Conservation (phyloP, 306 rosid species). For the Medicago lupulina region DNA sequence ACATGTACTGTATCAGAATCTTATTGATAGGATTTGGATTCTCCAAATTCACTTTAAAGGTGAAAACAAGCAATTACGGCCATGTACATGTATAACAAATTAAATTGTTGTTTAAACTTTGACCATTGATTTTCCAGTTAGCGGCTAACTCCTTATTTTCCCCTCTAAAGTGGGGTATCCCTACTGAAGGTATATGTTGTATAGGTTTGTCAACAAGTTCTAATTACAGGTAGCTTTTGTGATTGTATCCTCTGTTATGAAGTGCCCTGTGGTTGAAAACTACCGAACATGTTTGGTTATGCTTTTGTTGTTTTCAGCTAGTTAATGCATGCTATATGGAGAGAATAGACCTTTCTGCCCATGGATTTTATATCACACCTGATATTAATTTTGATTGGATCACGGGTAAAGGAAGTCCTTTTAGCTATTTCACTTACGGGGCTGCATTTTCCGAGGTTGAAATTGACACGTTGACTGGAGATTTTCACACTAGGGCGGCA, state of each 20-base stretch:
- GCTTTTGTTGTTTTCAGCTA: slow-evolving; percentile 65
- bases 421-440: slow-evolving; percentile 87
- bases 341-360: slow-evolving; percentile 96
- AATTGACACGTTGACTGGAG: slow-evolving; percentile 92
- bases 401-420: slow-evolving; percentile 79
- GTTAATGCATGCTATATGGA: slow-evolving; percentile 77
- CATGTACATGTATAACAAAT: background rate
- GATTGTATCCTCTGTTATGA: slow-evolving; percentile 15
- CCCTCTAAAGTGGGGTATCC: background rate
- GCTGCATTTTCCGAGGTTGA: slow-evolving; percentile 98
- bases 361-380: slow-evolving; percentile 86
- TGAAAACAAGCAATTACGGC: slow-evolving; percentile 2
- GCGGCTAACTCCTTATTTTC: background rate
- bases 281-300: slow-evolving; percentile 34
- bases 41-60: background rate
- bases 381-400: slow-evolving; percentile 89
- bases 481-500: slow-evolving; percentile 85
- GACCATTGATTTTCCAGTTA: background rate
- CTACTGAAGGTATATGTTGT: slow-evolving; percentile 23
- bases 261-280: slow-evolving; percentile 39
- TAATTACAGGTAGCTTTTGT: slow-evolving; percentile 25
- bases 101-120: background rate
- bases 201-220: slow-evolving; percentile 16
- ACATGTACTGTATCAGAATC: too few relatives aligned
- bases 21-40: background rate